These are phyloP conservation scores for Blastosporella zonata DNA, from an alignment of 1,284 basidiomycete genomes.

Conservation along the genomic window DNA sequence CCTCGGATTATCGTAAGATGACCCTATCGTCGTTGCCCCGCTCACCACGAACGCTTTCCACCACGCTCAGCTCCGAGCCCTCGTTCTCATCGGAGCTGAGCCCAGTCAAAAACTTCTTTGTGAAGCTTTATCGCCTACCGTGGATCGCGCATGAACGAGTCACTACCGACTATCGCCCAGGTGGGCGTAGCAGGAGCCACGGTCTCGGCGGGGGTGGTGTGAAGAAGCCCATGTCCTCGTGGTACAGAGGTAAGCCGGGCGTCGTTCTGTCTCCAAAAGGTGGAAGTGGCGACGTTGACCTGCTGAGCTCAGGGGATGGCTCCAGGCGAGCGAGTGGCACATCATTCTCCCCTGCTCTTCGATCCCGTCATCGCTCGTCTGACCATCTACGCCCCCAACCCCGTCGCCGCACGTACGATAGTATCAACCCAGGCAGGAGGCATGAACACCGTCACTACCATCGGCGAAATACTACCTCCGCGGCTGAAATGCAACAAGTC, in stretches of 20 bases:
- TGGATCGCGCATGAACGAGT: slow-evolving; percentile 38
- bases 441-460: slow-evolving; percentile 9
- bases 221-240: slow-evolving; percentile 34
- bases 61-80: slow-evolving; percentile 29
- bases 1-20: slow-evolving; percentile 31
- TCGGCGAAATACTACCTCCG: slow-evolving; percentile 12
- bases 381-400: slow-evolving; percentile 11
- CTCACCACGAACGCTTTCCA: slow-evolving; percentile 26
- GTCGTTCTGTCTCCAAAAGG: slow-evolving; percentile 16
- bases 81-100: slow-evolving; percentile 37
- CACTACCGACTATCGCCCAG: slow-evolving; percentile 37
- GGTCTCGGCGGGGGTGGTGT: slow-evolving; percentile 21
- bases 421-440: not conserved
- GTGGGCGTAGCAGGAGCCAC: slow-evolving; percentile 22
- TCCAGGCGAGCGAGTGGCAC: slow-evolving; percentile 16
- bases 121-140: slow-evolving; percentile 34
- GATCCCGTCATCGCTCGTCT: slow-evolving; percentile 11
- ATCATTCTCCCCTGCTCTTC: slow-evolving; percentile 8
- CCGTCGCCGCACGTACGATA: not conserved
- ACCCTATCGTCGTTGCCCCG: slow-evolving; percentile 25
- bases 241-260: slow-evolving; percentile 29
- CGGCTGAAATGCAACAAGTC: slow-evolving; percentile 11
- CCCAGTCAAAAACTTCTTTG: slow-evolving; percentile 37
- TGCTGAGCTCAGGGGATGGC: slow-evolving; percentile 16
- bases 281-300: slow-evolving; percentile 18